phyloP scores from a whole-genome alignment of 2,329 filamentous ascomycete genomes.

The Diaporthe citri region DNA sequence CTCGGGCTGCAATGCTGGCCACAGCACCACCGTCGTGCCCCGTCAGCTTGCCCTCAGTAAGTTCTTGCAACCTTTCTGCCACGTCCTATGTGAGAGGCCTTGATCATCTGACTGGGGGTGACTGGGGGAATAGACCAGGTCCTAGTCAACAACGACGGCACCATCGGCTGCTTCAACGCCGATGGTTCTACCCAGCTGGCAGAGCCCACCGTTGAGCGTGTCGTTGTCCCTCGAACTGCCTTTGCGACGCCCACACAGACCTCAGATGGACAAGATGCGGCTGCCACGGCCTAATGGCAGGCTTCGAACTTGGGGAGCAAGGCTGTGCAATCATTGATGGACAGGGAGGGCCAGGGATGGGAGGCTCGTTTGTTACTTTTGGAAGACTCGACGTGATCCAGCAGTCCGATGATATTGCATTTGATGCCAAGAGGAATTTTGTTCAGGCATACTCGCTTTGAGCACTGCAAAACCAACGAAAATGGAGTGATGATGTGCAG shows the following conservation, averaged over 20 bases:
- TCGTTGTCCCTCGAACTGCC: neutral
- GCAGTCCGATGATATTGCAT: neutral
- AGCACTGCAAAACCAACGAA: neutral
- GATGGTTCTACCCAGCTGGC: conserved; percentile 43
- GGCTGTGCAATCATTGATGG: neutral
- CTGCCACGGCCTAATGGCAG: neutral
- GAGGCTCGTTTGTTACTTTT: neutral
- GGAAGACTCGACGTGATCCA: too few relatives aligned
- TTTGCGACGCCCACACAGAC: conserved; percentile 11
- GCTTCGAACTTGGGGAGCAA: neutral
- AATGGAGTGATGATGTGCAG: too few relatives aligned
- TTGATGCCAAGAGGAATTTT: neutral
- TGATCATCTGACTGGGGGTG: neutral
- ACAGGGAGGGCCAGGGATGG: neutral
- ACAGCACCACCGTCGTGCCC: neutral
- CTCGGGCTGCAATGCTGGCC: conserved; percentile 17
- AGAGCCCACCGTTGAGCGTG: neutral
- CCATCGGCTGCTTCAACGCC: conserved; percentile 53
- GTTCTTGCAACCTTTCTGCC: neutral
- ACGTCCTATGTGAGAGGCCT: neutral
- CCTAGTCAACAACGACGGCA: conserved; percentile 53
- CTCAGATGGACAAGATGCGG: neutral
- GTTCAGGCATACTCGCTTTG: neutral
- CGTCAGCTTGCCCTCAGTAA: conserved; percentile 27
- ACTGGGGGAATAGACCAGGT: conserved; percentile 47